Percentiles rank a stretch among this genome's conserved stretches.
phyloP scores from a whole-genome alignment of 805 yeast genomes.

The Lachancea meyersii region DNA sequence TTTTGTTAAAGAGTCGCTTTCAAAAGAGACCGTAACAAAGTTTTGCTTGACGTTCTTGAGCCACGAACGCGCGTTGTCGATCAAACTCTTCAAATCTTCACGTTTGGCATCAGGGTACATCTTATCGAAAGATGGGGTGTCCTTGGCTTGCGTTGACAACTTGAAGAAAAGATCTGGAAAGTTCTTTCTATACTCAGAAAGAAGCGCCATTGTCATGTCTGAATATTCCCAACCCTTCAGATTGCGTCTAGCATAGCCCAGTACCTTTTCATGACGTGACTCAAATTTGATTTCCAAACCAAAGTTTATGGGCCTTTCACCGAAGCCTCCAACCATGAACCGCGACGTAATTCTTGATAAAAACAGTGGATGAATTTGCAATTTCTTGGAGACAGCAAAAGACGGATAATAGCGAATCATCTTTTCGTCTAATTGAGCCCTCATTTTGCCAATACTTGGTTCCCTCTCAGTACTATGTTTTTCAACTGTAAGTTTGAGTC shows the following conservation, averaged over 20 bases:
- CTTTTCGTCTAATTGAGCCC: conserved; percentile 52
- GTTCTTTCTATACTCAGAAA: conserved; percentile 51
- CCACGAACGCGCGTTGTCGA: conserved; percentile 34
- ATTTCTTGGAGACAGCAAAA: conserved; percentile 51
- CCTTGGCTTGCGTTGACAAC: conserved; percentile 29
- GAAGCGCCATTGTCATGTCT: conserved; percentile 59
- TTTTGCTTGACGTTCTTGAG: conserved; percentile 46
- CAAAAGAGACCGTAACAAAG: conserved; percentile 62
- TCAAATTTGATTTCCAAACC: conserved; percentile 86
- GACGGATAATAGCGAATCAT: conserved; percentile 59
- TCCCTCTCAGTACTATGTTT: conserved; percentile 44
- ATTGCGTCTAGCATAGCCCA: conserved; percentile 73
- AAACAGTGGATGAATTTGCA: conserved; percentile 56
- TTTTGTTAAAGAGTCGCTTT: conserved; percentile 70
- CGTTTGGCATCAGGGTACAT: conserved; percentile 34
- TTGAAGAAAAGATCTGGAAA: conserved; percentile 58
- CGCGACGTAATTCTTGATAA: conserved; percentile 75
- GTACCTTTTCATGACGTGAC: conserved; percentile 67
- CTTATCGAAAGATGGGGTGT: conserved; percentile 29
- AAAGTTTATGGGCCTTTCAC: conserved; percentile 52
- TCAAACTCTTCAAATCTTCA: conserved; percentile 24
- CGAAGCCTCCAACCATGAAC: conserved; percentile 51
- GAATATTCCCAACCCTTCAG: conserved; percentile 78
- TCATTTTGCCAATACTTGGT: conserved; percentile 56
- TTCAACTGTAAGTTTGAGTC: conserved; percentile 49